Percentiles rank a stretch among this genome's conserved stretches.
These are phyloP conservation scores for Fraxinus excelsior DNA, from an alignment of 257 asterid genomes.

Conservation along the genomic window DNA sequence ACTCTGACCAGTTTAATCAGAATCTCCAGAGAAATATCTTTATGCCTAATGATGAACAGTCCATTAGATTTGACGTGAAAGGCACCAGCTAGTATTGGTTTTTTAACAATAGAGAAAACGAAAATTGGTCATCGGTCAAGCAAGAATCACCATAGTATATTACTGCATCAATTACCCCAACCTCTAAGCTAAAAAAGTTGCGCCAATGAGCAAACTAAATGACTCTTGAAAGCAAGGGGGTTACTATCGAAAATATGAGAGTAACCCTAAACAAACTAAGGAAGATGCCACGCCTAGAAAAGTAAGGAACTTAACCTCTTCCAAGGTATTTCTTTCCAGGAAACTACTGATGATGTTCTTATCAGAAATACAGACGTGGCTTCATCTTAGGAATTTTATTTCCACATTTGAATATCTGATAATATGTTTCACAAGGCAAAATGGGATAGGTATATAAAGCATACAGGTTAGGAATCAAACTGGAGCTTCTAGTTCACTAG, in stretches of 20 bases:
- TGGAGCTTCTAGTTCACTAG: neutral
- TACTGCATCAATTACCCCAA: conserved; percentile 2
- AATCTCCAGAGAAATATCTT: conserved; percentile 78
- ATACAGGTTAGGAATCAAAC: neutral
- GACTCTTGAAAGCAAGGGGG: conserved; percentile 1
- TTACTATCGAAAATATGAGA: neutral
- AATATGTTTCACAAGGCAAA: neutral
- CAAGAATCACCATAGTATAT: conserved; percentile 16
- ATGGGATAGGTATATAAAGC: neutral
- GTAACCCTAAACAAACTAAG: conserved; percentile 13
- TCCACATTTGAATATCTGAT: neutral
- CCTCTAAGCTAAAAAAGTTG: conserved; percentile 9
- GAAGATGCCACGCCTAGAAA: neutral
- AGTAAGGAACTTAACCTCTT: neutral
- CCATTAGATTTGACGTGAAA: conserved; percentile 30
- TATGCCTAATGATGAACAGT: conserved; percentile 62
- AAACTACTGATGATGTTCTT: neutral
- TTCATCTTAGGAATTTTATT: neutral
- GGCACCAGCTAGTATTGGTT: conserved; percentile 14
- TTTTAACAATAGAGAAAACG: conserved; percentile 18
- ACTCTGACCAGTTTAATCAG: conserved; percentile 85
- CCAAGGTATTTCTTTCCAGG: neutral
- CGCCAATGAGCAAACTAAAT: neutral
- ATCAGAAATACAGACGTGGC: neutral
- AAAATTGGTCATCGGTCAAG: conserved; percentile 19